Base-by-base conservation (phyloP, 2,329 filamentous ascomycete genomes). In the Cladobotryum mycophilum region DNA sequence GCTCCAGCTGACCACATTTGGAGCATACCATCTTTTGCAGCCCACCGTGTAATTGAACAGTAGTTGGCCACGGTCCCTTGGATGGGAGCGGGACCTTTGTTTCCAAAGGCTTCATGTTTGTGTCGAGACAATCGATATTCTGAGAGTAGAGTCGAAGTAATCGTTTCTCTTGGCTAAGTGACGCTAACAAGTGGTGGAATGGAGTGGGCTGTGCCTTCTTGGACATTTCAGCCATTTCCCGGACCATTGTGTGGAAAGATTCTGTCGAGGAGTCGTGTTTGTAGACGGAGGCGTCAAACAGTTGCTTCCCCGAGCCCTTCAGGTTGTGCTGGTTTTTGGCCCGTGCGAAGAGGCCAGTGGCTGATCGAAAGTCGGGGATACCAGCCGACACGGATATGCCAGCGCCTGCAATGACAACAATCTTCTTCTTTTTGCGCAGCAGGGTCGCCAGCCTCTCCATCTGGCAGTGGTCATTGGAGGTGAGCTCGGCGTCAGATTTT, bases 281-380 rank as follows among this genome's bases (percentile, higher is more conserved):
- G 74, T 99, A 99, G 48, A 99, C 93, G 7, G 92, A 95, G 47
- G 93, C 93, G 71, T 99, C 93, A 64, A 99, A 99, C 1, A 99
- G 79, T 58, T 96, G 85, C 69, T 97, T 96, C 47, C 93, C 93
- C 0, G 93, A 96, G 4, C 67, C 67, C 66, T 95, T 96, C 55
- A 96, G 76, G 59, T 93, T 95, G 70, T 96, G 89, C 64, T 96
- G 86, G 55, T 82, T 86, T 57, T 88, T 86, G 22, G 96, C 76
- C 15, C 86, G 88, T 53, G 84, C 87, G 70, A 99, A 99, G 3
- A 99, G 80, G 46, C 93, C 93, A 53, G 84, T 86, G 11, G 88
- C 85, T 5, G 93, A 99, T 58, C 93, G 89, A 64, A 99, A 99
- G 68, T 99, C 93, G 60, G 93, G 93, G 61, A 99, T 95, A 56